Conservation (phyloP, 192 early-diverging fungal genomes). For the Phlyctochytrium arcticum region DNA sequence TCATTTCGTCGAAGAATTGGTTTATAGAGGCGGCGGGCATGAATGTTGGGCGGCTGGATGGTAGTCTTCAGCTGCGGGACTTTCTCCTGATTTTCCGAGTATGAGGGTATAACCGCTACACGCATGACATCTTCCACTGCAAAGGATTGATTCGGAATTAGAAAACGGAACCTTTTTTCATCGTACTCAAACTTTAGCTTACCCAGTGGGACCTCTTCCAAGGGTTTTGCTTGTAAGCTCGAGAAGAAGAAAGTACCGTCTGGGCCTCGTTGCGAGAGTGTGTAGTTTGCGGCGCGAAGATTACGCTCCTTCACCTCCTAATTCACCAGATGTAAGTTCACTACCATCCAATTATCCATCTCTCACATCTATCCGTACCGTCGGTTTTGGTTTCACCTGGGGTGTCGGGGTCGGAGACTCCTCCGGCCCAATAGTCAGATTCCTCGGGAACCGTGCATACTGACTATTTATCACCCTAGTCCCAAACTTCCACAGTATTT, state of each 20-base stretch:
- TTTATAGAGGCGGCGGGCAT: neutral
- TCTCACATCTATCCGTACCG: too few relatives aligned
- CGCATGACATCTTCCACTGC: slow-evolving; percentile 13
- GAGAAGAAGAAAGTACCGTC: slow-evolving; percentile 14
- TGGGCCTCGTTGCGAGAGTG: slow-evolving; percentile 5
- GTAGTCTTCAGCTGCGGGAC: neutral
- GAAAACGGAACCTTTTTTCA: too few relatives aligned
- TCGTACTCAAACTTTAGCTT: neutral
- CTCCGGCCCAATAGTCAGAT: neutral
- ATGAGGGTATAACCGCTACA: slow-evolving; percentile 7
- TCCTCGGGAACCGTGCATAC: slow-evolving; percentile 7
- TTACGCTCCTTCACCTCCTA: neutral
- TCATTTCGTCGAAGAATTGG: neutral
- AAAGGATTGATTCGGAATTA: neutral
- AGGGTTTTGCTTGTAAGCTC: neutral
- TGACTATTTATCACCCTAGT: slow-evolving; percentile 19
- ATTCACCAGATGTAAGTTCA: too few relatives aligned
- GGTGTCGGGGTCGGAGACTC: neutral
- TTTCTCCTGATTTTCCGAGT: neutral
- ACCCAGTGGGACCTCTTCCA: slow-evolving; percentile 15
- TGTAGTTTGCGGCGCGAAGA: slow-evolving; percentile 9
- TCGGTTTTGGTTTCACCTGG: too few relatives aligned
- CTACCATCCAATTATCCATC: too few relatives aligned
- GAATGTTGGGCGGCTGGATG: neutral
- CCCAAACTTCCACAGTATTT: slow-evolving; percentile 2